Evolutionary conservation across 2,329 filamentous ascomycete genomes (phyloP), one percentile per base, ranked within the genome.

Genomic region (Fusarium hostae): DNA sequence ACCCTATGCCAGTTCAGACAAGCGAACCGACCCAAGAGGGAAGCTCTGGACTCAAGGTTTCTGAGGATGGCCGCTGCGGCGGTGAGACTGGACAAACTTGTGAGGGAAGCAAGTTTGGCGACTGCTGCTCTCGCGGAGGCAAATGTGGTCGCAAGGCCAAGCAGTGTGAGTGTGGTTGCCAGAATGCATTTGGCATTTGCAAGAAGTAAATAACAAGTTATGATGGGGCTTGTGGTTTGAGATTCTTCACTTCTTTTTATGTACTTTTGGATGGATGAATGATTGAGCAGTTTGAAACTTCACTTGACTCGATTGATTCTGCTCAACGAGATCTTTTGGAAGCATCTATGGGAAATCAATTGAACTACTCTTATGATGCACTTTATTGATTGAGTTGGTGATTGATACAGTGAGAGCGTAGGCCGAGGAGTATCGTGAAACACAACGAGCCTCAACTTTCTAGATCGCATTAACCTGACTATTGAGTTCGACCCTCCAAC

Each of bases 121-220:
- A 81, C 61, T 85, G 84, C 78, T 86, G 84, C 77, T 84, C 82
- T 20, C 76, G 74, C 60, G 75, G 77, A 68, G 76, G 81, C 51
- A 79, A 77, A 73, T 86, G 85, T 60, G 81, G 81, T 9, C 76
- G 73, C 44, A 79, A 78, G 68, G 76, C 73, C 37, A 73, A 77
- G 34, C 79, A 82, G 64, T 83, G 82, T 68, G 77, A 76, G 15
- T 78, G 77, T 41, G 79, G 79, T 18, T 84, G 82, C 72, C 79
- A 82, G 73, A 59, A 67, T 12, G 72, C 58, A n/a, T 83, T 81
- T 68, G 81, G 81, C 20, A 66, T 75, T 35, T 83, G 82, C 73
- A 66, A 70, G 71, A 60, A 73, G 59, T 60, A 48, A 40, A 59
- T 26, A n/a, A 39, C 44, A 56, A 35, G 15, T 47, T 20, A 22